These are phyloP conservation scores for Ganoderma sinense DNA, from an alignment of 1,284 basidiomycete genomes.

Conservation along the genomic window DNA sequence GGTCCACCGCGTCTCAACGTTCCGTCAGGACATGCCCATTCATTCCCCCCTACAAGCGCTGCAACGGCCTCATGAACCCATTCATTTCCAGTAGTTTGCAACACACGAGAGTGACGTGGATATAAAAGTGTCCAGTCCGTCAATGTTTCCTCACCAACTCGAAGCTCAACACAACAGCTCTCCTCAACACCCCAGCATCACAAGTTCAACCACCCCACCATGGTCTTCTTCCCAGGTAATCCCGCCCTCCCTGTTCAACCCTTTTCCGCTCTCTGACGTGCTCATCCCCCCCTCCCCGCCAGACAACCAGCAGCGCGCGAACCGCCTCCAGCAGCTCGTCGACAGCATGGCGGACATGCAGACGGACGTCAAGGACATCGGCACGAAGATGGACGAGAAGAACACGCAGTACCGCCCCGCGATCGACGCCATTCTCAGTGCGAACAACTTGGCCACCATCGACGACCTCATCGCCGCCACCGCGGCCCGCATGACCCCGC, in stretches of 20 bases:
- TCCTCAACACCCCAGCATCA: too few relatives aligned
- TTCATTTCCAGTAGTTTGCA: background rate
- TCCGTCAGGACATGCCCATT: background rate
- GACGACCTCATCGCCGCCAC: background rate
- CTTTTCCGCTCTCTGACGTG: background rate
- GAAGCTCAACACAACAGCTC: background rate
- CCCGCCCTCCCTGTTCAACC: background rate
- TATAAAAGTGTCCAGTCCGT: background rate
- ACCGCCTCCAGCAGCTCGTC: background rate
- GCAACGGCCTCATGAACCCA: background rate
- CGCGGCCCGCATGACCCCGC: background rate
- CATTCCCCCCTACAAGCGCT: background rate
- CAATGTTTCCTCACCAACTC: background rate
- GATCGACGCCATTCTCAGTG: background rate
- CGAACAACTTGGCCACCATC: background rate
- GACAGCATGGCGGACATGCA: background rate
- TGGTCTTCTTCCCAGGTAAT: background rate
- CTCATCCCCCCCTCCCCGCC: background rate
- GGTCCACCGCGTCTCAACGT: background rate
- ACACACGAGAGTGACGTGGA: background rate
- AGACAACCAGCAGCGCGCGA: background rate
- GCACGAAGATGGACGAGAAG: background rate
- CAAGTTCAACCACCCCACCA: background rate
- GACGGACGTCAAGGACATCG: background rate
- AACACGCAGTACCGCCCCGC: background rate